A percentile compares a stretch with the other conserved stretches of the same genome.
phyloP scores from a whole-genome alignment of 2,329 filamentous ascomycete species.

The Trichoderma arundinaceum region DNA sequence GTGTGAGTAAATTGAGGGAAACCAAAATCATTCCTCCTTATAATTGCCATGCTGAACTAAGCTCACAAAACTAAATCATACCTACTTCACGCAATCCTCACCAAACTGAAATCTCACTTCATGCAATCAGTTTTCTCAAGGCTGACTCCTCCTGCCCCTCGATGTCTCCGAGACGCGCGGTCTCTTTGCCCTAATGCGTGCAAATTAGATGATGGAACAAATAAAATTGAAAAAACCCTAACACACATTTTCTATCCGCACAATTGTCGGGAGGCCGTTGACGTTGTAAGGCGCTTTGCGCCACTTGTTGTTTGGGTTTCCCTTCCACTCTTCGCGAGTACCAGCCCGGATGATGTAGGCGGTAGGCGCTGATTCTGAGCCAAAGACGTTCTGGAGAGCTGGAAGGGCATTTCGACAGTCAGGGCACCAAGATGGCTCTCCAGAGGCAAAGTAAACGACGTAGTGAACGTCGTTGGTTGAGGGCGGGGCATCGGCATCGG shows the following conservation, averaged over 20 bases:
- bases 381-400: slow-evolving; percentile 38
- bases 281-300: slow-evolving; percentile 38
- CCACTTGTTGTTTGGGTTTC: slow-evolving; percentile 39
- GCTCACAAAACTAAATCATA: not conserved
- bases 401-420: slow-evolving; percentile 40
- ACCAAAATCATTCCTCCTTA: too few species aligned
- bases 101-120: not conserved
- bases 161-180: slow-evolving; percentile 38
- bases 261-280: slow-evolving; percentile 40
- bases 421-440: slow-evolving; percentile 42
- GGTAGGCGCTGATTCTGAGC: slow-evolving; percentile 35
- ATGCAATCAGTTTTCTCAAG: slow-evolving; percentile 36
- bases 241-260: slow-evolving; percentile 39
- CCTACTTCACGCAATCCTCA: too few species aligned
- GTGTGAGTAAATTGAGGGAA: too few species aligned
- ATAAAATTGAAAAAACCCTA: not conserved
- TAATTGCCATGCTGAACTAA: not conserved
- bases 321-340: slow-evolving; percentile 37
- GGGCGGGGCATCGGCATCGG: slow-evolving; percentile 38
- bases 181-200: slow-evolving; percentile 36
- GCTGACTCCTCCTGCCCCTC: slow-evolving; percentile 41
- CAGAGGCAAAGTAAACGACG: slow-evolving; percentile 42
- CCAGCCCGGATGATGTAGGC: slow-evolving; percentile 41
- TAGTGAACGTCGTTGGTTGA: slow-evolving; percentile 39
- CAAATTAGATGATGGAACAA: not conserved